Conservation (phyloP, 2,329 filamentous ascomycete species). For the Exophiala xenobiotica region DNA sequence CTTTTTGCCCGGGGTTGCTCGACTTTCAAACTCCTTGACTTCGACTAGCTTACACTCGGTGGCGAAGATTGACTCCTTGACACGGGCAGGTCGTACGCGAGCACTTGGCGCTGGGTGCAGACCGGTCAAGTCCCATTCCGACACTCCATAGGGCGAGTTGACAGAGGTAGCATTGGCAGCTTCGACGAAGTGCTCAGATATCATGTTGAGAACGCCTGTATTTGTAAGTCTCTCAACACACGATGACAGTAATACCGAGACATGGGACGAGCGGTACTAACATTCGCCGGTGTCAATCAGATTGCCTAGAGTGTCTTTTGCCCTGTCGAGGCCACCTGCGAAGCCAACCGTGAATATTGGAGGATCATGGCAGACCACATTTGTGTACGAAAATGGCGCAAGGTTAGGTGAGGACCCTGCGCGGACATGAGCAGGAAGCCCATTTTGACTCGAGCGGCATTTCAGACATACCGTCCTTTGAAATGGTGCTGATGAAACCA, state of each 20-base stretch:
- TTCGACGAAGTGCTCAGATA: constrained; percentile 79
- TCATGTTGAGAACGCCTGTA: constrained; percentile 75
- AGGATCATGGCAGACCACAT: constrained; percentile 79
- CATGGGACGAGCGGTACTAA: constrained; percentile 77
- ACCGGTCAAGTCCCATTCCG: constrained; percentile 77
- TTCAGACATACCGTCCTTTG: constrained; percentile 59
- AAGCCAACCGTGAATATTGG: constrained; percentile 72
- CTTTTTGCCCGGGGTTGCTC: constrained; percentile 66
- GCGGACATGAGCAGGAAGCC: no score
- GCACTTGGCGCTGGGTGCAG: constrained; percentile 66
- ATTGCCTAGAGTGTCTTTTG: constrained; percentile 79
- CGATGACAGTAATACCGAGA: no score
- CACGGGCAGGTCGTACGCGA: constrained; percentile 68
- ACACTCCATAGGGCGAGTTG: constrained; percentile 69
- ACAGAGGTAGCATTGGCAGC: constrained; percentile 79
- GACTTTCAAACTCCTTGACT: constrained; percentile 67
- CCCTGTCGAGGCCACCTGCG: constrained; percentile 54
- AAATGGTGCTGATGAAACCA: constrained; percentile 59
- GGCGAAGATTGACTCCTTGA: constrained; percentile 77
- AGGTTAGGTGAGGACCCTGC: constrained; percentile 57
- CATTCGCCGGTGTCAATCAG: constrained; percentile 70
- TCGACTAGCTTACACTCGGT: constrained; percentile 77
- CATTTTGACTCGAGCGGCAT: neutral
- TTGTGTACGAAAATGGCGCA: constrained; percentile 83
- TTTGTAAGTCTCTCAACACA: constrained; percentile 81